Evolutionary conservation across 257 asterid species (phyloP), one percentile per base, ranked within the genome.

Genomic region (Euphrasia confusa): DNA sequence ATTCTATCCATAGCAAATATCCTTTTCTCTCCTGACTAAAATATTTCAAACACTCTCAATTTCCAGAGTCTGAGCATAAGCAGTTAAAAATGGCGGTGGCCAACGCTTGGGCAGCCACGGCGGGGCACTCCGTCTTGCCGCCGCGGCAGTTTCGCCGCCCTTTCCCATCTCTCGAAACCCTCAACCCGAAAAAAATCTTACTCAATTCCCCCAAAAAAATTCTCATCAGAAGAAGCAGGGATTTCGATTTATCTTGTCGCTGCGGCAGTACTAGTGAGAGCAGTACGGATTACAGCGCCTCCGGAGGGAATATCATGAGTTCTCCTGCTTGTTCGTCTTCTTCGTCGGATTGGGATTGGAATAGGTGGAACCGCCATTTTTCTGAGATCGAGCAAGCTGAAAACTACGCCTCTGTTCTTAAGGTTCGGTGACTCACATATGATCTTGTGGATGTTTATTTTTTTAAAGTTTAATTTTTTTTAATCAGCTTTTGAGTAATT

Each of bases 381-480:
- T 72, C 90, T 26, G 98, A 85, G 74, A 85, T 85, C 73, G 96
- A 90, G 66, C 95, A 83, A 82, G 89, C 88, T 14, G 96, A 90
- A 75, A 88, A 80, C 75, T 80, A 80, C 70, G 78, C 89, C 35
- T 89, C 97, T 68, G 68, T 86, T 44, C 80, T 92, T 26, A 89
- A 89, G 97, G 98, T 91, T 68, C 21, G 58, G 13, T 59, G 32
- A 0, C 49, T 32, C 62, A 1, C 42, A 33, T 65, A 47, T 68
- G 61, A 8, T 61, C 47, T 60, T 66, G 21, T 40, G 0, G 4
- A 39, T 54, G 53, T 13, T 5, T 42, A 32, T 10, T 3, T 42
- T 42, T 47, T 40, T n/a, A n/a, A n/a, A n/a, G n/a, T n/a, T n/a
- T n/a, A n/a, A n/a, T n/a, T 61, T 57, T 37, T 14, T 52, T 14